Evolutionary conservation across 2,329 filamentous ascomycete genomes (phyloP).

Genomic region (Pestalotiopsis sp.): DNA sequence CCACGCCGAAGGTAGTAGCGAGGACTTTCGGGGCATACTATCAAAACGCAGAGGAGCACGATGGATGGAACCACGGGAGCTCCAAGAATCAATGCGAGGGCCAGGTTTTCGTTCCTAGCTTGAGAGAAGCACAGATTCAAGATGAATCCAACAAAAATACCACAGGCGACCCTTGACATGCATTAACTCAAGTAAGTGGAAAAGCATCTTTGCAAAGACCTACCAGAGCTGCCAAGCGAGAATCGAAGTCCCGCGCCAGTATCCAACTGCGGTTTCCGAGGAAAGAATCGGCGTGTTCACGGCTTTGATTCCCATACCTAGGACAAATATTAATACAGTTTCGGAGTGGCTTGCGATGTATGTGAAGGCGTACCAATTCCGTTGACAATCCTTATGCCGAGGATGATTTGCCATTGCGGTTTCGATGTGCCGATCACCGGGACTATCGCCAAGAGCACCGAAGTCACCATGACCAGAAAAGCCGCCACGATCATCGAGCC

Average conservation of each 20-base stretch:
- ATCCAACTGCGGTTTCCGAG: slow-evolving; percentile 48
- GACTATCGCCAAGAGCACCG: slow-evolving; percentile 26
- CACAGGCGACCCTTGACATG: slow-evolving; percentile 34
- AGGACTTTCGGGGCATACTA: slow-evolving; percentile 39
- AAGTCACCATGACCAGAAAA: slow-evolving; percentile 41
- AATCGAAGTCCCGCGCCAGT: slow-evolving; percentile 50
- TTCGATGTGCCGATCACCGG: not conserved
- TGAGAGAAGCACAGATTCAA: slow-evolving; percentile 27
- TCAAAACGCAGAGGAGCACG: slow-evolving; percentile 29
- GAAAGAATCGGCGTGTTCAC: slow-evolving; percentile 51
- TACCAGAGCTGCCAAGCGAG: slow-evolving; percentile 50
- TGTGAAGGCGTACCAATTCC: slow-evolving; percentile 14
- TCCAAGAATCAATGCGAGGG: slow-evolving; percentile 33
- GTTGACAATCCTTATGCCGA: slow-evolving; percentile 13
- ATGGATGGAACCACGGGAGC: slow-evolving; percentile 34
- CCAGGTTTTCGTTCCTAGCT: slow-evolving; percentile 23
- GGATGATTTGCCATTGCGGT: slow-evolving; percentile 4
- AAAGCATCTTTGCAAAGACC: not conserved
- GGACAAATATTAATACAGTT: not conserved
- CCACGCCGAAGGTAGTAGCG: slow-evolving; percentile 36
- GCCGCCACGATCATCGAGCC: slow-evolving; percentile 44
- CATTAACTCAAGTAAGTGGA: not conserved
- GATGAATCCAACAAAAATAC: slow-evolving; percentile 38
- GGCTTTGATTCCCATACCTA: slow-evolving; percentile 52
- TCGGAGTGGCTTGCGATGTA: slow-evolving; percentile 11